phyloP scores from a whole-genome alignment of 129 eudicot genomes.

The Heracleum sosnowskyi region DNA sequence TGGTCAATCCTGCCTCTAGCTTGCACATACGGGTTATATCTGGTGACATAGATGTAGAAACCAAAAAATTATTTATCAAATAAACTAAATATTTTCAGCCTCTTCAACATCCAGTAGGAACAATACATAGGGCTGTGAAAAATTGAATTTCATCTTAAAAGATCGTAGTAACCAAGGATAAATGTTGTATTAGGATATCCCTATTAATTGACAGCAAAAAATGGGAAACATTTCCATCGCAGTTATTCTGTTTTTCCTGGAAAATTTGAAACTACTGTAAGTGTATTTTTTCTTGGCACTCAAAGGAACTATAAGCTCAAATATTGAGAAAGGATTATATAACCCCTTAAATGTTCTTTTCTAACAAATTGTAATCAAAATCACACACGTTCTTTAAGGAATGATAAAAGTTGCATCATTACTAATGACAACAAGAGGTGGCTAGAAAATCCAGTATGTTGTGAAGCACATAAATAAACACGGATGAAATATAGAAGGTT shows the following conservation, averaged over 20 bases:
- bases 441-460: neutral
- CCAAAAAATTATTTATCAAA: neutral
- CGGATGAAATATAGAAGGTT: neutral
- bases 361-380: neutral
- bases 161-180: neutral
- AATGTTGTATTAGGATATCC: neutral
- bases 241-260: neutral
- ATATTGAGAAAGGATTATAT: neutral
- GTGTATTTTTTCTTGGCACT: neutral
- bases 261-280: neutral
- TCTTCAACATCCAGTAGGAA: neutral
- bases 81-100: neutral
- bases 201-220: neutral
- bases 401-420: neutral
- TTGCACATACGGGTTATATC: constrained; percentile 98
- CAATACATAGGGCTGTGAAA: neutral
- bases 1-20: constrained; percentile 96
- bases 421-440: neutral
- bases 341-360: neutral
- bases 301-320: neutral
- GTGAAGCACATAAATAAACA: neutral
- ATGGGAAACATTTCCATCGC: neutral
- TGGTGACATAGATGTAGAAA: constrained; percentile 17
- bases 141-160: neutral
- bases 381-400: neutral